Percentiles rank a stretch among this genome's conserved stretches.
These are phyloP conservation scores for Eucalyptus camaldulensis DNA, from an alignment of 345 rosid genomes.

Conservation along the genomic window DNA sequence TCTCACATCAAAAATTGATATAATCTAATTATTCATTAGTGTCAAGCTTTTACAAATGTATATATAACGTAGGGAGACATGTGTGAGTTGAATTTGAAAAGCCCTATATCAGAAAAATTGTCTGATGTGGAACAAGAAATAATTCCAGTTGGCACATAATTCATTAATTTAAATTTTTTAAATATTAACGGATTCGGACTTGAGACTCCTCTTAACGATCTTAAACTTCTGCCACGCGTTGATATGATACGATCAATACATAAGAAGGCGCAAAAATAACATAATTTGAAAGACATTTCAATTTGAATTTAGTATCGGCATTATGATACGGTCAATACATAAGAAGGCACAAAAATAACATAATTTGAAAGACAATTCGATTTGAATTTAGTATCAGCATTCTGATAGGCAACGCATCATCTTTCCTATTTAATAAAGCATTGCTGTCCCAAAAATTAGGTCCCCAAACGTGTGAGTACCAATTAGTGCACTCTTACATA, in stretches of 20 bases:
- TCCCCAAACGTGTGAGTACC: not conserved
- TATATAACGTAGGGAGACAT: not conserved
- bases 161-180: fast-evolving
- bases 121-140: not conserved
- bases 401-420: not conserved
- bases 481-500: not conserved
- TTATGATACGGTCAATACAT: not conserved
- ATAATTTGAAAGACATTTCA: fast-evolving
- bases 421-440: not conserved
- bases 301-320: not conserved
- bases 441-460: not conserved
- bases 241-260: not conserved
- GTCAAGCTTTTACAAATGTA: not conserved
- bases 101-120: not conserved
- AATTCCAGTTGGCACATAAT: fast-evolving
- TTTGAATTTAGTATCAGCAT: too few species aligned
- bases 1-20: too few species aligned
- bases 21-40: too few species aligned
- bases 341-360: not conserved
- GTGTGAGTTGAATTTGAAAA: not conserved
- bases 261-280: not conserved
- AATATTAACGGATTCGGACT: fast-evolving
- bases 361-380: not conserved
- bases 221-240: fast-evolving
- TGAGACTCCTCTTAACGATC: not conserved